Evolutionary conservation across 371 early-diverging fungal genomes (phyloP).

Genomic region (Apophysomyces elegans): DNA sequence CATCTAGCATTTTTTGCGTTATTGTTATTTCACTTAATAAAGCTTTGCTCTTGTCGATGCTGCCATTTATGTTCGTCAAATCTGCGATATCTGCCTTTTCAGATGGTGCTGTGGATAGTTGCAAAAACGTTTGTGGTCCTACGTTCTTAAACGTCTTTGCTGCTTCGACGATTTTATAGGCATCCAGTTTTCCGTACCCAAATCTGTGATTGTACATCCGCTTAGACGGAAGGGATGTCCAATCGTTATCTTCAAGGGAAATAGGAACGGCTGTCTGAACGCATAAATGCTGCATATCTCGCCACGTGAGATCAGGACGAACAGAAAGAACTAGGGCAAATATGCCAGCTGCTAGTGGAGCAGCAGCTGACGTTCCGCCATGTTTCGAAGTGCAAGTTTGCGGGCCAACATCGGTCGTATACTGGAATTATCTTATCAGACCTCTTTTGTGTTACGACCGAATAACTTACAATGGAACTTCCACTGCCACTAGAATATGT

Average conservation of each 20-base stretch:
- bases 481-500: constrained; percentile 81
- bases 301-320: constrained; percentile 88
- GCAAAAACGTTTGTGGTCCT: constrained; percentile 60
- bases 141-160: constrained; percentile 67
- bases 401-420: constrained; percentile 74
- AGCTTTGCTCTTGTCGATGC: constrained; percentile 22
- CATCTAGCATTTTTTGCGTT: constrained; percentile 47
- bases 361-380: constrained; percentile 92
- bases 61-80: constrained; percentile 26
- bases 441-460: not conserved
- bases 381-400: constrained; percentile 68
- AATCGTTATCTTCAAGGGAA: constrained; percentile 62
- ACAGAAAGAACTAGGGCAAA: constrained; percentile 71
- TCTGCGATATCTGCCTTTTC: constrained; percentile 41
- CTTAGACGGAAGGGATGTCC: constrained; percentile 64
- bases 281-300: constrained; percentile 86
- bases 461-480: constrained; percentile 57
- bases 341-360: constrained; percentile 84
- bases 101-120: constrained; percentile 19
- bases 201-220: constrained; percentile 88
- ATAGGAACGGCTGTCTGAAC: constrained; percentile 82
- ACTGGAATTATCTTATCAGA: constrained; percentile 23
- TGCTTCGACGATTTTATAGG: constrained; percentile 74
- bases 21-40: constrained; percentile 35
- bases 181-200: constrained; percentile 91